These are phyloP conservation scores for Termitomyces sp. DNA, from an alignment of 768 basidiomycete genomes.

Conservation along the genomic window DNA sequence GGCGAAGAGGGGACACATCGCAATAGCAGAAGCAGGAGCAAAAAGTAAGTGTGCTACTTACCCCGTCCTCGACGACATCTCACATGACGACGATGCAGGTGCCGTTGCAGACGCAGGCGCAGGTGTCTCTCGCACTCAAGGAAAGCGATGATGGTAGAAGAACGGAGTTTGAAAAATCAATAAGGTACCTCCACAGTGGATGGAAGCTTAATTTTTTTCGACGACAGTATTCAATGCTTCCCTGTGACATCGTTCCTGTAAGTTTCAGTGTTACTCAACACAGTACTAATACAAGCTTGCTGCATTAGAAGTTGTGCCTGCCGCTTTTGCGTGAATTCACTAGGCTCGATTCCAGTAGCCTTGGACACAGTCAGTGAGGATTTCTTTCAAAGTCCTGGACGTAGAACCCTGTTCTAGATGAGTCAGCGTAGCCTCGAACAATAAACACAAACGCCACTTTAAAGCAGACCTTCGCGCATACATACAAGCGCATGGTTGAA, in stretches of 20 bases:
- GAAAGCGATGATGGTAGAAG: neutral
- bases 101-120: neutral
- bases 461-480: neutral
- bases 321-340: neutral
- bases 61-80: no score
- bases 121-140: neutral
- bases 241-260: neutral
- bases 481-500: neutral
- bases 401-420: neutral
- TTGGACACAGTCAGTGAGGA: neutral
- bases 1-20: no score
- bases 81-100: neutral
- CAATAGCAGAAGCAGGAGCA: no score
- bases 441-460: neutral
- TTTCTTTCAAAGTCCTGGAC: neutral
- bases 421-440: neutral
- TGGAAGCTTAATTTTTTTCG: no score
- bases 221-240: no score
- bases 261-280: neutral
- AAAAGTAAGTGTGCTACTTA: no score
- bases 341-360: neutral
- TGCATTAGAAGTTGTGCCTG: neutral
- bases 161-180: no score
- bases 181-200: no score
- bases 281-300: neutral